Evolutionary conservation across 305 asterid species (phyloP), one percentile per base, ranked within the genome.

Genomic region (Salvia sclarea): DNA sequence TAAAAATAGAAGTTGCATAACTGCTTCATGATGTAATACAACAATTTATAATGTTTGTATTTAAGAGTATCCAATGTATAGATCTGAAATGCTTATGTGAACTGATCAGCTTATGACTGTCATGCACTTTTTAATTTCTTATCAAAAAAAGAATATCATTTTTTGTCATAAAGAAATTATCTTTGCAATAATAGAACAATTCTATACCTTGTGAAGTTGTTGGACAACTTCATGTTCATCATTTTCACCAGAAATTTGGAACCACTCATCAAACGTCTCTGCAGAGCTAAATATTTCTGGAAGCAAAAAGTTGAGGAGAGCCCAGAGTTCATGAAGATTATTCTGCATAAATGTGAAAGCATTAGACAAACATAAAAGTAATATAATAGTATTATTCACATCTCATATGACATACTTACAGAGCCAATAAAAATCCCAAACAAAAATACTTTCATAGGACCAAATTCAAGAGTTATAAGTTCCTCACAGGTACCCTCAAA

Each of bases 171-270:
- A 49, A 37, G 8, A 58, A 30, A 24, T 11, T 41, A 75, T 70
- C 44, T 14, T 33, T 45, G 33, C 6, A 48, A 56, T 28, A 43
- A 47, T 13, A 22, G 54, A 68, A 8, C 58, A 66, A 41, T 28
- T 12, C 8, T 33, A 20, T 78, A 94, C 99, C 99, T 89, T 94
- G 88, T 91, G 99, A 78, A 94, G 99, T 81, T 94, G 99, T 77
- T 94, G 99, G 67, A 94, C 99, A 75, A 94, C 98, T 83, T 94
- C 99, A 82, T 94, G 96, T 84, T 91, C 97, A 66, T 94, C 98
- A 79, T 91, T 94, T 7, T 94, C 99, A 61, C 94, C 98, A 71
- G 99, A 94, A 52, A 94, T 94, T 82, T 94, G 99, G 81, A 94
- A 94, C 99, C 99, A 94, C 68, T 94, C 95, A 78, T 94, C 99